phyloP scores from a whole-genome alignment of 805 yeast species.

The Teunomyces barrocoloradensis region DNA sequence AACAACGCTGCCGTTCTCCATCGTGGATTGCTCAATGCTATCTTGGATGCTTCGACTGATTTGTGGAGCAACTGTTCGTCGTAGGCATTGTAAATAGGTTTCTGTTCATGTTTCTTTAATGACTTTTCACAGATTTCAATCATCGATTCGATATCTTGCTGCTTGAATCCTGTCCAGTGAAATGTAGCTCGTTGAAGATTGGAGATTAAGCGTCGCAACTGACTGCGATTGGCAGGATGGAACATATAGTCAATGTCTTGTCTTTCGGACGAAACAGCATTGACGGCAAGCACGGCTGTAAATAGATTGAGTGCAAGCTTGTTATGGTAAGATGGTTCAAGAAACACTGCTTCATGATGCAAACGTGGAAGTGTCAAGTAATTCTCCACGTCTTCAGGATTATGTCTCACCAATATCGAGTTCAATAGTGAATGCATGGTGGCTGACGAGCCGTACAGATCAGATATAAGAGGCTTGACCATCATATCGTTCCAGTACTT shows the following conservation, averaged over 20 bases:
- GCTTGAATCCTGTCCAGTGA: constrained; percentile 72
- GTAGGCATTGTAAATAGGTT: constrained; percentile 23
- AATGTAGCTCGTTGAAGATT: constrained; percentile 67
- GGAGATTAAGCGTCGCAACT: constrained; percentile 54
- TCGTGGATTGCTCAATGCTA: constrained; percentile 49
- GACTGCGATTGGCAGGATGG: constrained; percentile 54
- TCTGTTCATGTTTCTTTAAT: constrained; percentile 32
- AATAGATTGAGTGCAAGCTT: constrained; percentile 61
- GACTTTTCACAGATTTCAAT: constrained; percentile 47
- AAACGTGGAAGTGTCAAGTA: constrained; percentile 59
- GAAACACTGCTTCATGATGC: constrained; percentile 54
- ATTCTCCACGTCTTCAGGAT: constrained; percentile 48
- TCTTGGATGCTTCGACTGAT: constrained; percentile 44
- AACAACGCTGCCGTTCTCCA: constrained; percentile 59
- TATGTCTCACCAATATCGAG: constrained; percentile 56
- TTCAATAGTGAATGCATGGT: constrained; percentile 43
- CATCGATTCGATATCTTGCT: constrained; percentile 54
- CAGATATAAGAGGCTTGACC: constrained; percentile 46
- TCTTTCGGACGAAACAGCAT: constrained; percentile 72
- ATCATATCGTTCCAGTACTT: constrained; percentile 48
- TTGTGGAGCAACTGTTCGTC: constrained; percentile 44
- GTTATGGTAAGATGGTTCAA: constrained; percentile 64
- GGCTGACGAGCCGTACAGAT: constrained; percentile 37
- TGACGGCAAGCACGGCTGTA: constrained; percentile 64
- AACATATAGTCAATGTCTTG: constrained; percentile 70